Conservation (phyloP, 805 yeast species). For the Alloascoidea hylecoeti region DNA sequence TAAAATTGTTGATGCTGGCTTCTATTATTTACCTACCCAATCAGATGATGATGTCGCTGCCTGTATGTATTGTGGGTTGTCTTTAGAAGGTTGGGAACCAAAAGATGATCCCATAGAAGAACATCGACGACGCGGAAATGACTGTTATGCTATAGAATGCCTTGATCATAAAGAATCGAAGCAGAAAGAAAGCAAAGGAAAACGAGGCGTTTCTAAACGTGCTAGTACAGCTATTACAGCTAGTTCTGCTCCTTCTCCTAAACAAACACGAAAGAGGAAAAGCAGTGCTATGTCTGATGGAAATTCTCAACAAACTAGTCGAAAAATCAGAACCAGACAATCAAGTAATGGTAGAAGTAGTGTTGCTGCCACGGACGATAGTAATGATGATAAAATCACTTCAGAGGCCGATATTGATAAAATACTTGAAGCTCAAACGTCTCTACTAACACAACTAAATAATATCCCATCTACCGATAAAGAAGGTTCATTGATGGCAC, state of each 20-base stretch:
- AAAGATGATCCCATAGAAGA: constrained; percentile 50
- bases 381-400: constrained; percentile 5
- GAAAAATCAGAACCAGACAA: constrained; percentile 1
- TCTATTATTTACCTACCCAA: constrained; percentile 37
- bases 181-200: background rate
- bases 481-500: background rate
- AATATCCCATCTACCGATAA: constrained; percentile 1
- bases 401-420: constrained; percentile 2
- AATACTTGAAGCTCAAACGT: background rate
- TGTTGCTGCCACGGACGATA: constrained; percentile 3
- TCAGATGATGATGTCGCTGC: constrained; percentile 37
- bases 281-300: constrained; percentile 6
- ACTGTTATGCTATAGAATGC: constrained; percentile 25
- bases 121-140: constrained; percentile 30
- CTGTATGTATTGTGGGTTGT: constrained; percentile 51
- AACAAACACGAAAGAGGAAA: constrained; percentile 5
- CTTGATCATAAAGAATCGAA: constrained; percentile 3
- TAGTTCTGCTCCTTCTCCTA: constrained; percentile 3
- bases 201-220: background rate
- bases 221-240: constrained; percentile 6
- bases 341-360: constrained; percentile 1
- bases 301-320: background rate
- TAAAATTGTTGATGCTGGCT: constrained; percentile 46
- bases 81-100: constrained; percentile 60
- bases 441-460: background rate